phyloP scores from a whole-genome alignment of 2,329 filamentous ascomycete genomes.

The Passalora sequoiae region DNA sequence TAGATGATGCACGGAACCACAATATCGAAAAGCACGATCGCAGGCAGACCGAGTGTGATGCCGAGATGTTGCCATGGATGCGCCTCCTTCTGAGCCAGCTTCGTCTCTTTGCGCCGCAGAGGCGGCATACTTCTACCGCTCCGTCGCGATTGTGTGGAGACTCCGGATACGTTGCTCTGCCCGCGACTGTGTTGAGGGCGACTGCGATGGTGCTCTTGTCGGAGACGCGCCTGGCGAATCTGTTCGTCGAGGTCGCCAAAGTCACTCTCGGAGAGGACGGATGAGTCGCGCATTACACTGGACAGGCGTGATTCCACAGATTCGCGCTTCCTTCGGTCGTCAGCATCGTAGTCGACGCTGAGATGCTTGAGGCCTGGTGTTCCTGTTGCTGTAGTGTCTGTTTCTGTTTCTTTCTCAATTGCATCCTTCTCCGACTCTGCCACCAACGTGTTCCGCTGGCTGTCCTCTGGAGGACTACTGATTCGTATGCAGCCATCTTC shows the following conservation, averaged over 20 bases:
- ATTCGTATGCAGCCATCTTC: slow-evolving; percentile 5
- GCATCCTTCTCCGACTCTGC: slow-evolving; percentile 18
- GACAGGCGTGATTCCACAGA: slow-evolving; percentile 17
- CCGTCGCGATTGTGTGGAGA: slow-evolving; percentile 13
- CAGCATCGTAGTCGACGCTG: slow-evolving; percentile 12
- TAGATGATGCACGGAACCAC: slow-evolving; percentile 32
- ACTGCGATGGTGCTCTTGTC: slow-evolving; percentile 7
- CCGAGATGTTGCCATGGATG: slow-evolving; percentile 28
- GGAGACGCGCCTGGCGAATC: slow-evolving; percentile 4
- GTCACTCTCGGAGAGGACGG: slow-evolving; percentile 14
- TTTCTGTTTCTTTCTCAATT: slow-evolving; percentile 15
- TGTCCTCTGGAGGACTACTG: slow-evolving; percentile 3
- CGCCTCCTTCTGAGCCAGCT: slow-evolving; percentile 27
- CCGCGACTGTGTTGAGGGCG: slow-evolving; percentile 17
- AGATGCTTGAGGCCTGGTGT: slow-evolving; percentile 14
- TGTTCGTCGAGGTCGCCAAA: slow-evolving; percentile 16
- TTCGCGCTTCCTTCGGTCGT: slow-evolving; percentile 14
- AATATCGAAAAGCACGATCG: slow-evolving; percentile 31
- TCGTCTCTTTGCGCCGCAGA: slow-evolving; percentile 23
- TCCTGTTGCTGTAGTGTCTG: slow-evolving; percentile 1
- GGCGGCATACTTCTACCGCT: slow-evolving; percentile 21
- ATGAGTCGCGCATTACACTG: slow-evolving; percentile 13
- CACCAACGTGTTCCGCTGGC: slow-evolving; percentile 6
- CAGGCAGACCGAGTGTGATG: slow-evolving; percentile 30
- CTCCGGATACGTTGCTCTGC: slow-evolving; percentile 13